Evolutionary conservation across 2,329 filamentous ascomycete species (phyloP).

Genomic region (Neopestalotiopsis rosae): DNA sequence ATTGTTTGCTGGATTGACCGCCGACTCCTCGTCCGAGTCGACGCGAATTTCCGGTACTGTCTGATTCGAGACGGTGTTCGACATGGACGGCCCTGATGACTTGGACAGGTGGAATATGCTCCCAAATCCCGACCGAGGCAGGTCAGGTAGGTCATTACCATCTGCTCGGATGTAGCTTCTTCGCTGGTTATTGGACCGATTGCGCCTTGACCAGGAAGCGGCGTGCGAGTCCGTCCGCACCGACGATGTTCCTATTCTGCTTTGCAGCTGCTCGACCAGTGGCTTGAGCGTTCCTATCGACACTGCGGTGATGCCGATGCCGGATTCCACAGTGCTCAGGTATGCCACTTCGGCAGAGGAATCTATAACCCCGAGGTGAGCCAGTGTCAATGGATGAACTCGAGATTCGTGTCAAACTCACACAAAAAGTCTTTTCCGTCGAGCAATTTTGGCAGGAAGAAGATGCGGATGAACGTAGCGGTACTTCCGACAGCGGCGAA

Average conservation of each 20-base stretch:
- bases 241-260: not conserved
- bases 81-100: not conserved
- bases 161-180: constrained; percentile 1
- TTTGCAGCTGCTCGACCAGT: not conserved
- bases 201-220: not conserved
- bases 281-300: constrained; percentile 14
- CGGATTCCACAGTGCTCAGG: constrained; percentile 6
- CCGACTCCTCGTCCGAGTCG: not conserved
- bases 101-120: constrained; percentile 8
- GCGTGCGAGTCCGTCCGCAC: not conserved
- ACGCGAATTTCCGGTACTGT: not conserved
- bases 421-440: constrained; percentile 19
- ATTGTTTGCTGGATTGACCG: not conserved
- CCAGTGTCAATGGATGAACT: not conserved
- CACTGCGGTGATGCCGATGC: constrained; percentile 10
- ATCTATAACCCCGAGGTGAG: not conserved
- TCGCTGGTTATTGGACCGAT: not conserved
- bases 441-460: not conserved
- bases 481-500: constrained; percentile 18
- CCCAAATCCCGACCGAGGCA: not conserved
- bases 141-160: not conserved
- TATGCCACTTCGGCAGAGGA: constrained; percentile 9
- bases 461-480: constrained; percentile 6
- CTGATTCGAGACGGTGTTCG: not conserved
- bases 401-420: not conserved